A percentile compares a stretch with the other conserved stretches of the same genome.
These are phyloP conservation scores for Cynara cardunculus DNA, from an alignment of 129 eudicot species.

Conservation along the genomic window DNA sequence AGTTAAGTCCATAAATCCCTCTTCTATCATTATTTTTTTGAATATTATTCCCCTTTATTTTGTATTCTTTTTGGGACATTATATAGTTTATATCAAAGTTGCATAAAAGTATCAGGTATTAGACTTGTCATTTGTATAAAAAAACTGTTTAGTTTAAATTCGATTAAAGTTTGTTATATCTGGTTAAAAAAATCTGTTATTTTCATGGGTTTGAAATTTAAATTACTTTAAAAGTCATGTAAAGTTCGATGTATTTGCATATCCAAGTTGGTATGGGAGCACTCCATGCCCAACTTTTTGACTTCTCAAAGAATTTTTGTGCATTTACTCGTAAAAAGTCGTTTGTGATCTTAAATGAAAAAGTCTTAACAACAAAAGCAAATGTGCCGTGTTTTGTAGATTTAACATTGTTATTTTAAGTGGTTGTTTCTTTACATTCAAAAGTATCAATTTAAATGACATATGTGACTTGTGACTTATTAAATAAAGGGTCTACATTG, in stretches of 20 bases:
- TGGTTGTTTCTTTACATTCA: background rate
- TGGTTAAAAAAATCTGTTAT: too few species aligned
- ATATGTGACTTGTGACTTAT: background rate
- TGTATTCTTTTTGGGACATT: background rate
- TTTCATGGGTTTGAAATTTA: too few species aligned
- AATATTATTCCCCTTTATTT: background rate
- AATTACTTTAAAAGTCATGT: too few species aligned
- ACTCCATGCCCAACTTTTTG: background rate
- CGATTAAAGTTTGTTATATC: too few species aligned
- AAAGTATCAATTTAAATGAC: background rate
- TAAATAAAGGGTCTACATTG: background rate
- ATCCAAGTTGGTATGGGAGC: background rate
- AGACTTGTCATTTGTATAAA: background rate
- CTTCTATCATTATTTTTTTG: background rate
- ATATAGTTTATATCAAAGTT: background rate
- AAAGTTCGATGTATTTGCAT: background rate
- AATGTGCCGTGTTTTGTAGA: background rate
- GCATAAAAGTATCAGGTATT: background rate
- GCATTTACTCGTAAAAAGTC: background rate
- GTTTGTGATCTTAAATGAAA: background rate
- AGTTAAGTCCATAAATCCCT: constrained; percentile 24
- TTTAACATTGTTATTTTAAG: background rate
- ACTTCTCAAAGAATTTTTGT: background rate
- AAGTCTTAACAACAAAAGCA: background rate
- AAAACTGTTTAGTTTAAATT: background rate